phyloP scores from a whole-genome alignment of 192 early-diverging fungal species.

The Coemansia sp. region DNA sequence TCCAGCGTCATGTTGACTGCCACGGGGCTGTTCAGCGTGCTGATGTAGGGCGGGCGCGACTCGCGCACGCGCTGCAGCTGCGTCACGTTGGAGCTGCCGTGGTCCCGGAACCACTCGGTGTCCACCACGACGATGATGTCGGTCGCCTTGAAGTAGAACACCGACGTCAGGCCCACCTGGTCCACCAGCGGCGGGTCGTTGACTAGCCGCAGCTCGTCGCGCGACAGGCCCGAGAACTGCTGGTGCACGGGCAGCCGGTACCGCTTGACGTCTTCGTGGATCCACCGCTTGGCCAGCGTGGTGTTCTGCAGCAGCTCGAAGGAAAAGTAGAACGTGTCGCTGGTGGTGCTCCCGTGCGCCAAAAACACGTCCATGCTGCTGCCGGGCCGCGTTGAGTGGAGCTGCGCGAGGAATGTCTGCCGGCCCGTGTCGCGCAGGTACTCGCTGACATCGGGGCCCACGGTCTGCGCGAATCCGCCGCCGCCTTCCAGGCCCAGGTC shows the following conservation, averaged over 20 bases:
- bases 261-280: conserved; percentile 42
- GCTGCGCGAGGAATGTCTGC: conserved; percentile 46
- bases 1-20: conserved; percentile 56
- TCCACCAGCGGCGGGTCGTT: conserved; percentile 50
- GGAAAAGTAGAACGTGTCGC: conserved; percentile 55
- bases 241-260: conserved; percentile 53
- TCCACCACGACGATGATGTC: conserved; percentile 51
- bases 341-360: conserved; percentile 36
- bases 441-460: conserved; percentile 37
- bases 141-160: conserved; percentile 55
- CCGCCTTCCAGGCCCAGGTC: conserved; percentile 17
- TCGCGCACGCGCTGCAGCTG: conserved; percentile 56
- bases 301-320: conserved; percentile 53
- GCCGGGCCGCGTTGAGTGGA: conserved; percentile 45
- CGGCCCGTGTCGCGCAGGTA: conserved; percentile 41
- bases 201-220: conserved; percentile 55
- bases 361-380: conserved; percentile 45
- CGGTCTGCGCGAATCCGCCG: conserved; percentile 23
- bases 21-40: conserved; percentile 56
- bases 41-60: conserved; percentile 56
- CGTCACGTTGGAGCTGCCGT: conserved; percentile 42
- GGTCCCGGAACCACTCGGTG: conserved; percentile 55
- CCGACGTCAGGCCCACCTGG: conserved; percentile 46
- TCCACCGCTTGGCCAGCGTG: conserved; percentile 29
- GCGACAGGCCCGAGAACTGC: conserved; percentile 55